Conservation (phyloP, 2,329 filamentous ascomycete genomes). For the Pyrenochaeta sp. region DNA sequence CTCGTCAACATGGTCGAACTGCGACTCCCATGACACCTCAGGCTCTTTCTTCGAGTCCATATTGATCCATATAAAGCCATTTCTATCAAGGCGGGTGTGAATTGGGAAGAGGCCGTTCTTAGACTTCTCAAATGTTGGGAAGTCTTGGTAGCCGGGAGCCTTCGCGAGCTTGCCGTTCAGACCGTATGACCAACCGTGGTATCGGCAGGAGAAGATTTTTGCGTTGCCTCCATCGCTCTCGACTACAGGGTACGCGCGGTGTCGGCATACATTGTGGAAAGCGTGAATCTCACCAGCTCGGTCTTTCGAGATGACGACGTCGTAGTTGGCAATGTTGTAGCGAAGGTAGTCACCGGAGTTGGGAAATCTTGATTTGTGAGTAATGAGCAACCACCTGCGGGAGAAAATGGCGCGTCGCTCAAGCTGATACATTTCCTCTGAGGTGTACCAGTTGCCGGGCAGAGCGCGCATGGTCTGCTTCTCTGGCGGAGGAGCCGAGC, state of each 20-base stretch:
- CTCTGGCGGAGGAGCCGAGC: slow-evolving; percentile 23
- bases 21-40: slow-evolving; percentile 41
- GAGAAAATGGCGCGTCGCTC: slow-evolving; percentile 63
- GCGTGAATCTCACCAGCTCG: slow-evolving; percentile 50
- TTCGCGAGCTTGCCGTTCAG: slow-evolving; percentile 55
- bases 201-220: slow-evolving; percentile 54
- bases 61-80: slow-evolving; percentile 50
- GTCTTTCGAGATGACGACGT: slow-evolving; percentile 50
- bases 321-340: slow-evolving; percentile 56
- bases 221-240: slow-evolving; percentile 50
- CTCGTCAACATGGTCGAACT: slow-evolving; percentile 42
- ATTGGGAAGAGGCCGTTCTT: slow-evolving; percentile 49
- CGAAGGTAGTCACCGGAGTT: slow-evolving; percentile 66
- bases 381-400: slow-evolving; percentile 64
- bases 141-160: slow-evolving; percentile 53
- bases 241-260: slow-evolving; percentile 55
- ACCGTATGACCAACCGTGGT: slow-evolving; percentile 59
- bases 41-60: slow-evolving; percentile 44
- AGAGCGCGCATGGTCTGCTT: slow-evolving; percentile 51
- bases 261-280: slow-evolving; percentile 58
- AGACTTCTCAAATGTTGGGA: slow-evolving; percentile 51
- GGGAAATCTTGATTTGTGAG: slow-evolving; percentile 60
- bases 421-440: slow-evolving; percentile 55
- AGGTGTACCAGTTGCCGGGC: slow-evolving; percentile 52
- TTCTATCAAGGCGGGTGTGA: slow-evolving; percentile 40